Base-by-base conservation (phyloP, 2,329 filamentous ascomycete species). In the Chaetomium sp. region DNA sequence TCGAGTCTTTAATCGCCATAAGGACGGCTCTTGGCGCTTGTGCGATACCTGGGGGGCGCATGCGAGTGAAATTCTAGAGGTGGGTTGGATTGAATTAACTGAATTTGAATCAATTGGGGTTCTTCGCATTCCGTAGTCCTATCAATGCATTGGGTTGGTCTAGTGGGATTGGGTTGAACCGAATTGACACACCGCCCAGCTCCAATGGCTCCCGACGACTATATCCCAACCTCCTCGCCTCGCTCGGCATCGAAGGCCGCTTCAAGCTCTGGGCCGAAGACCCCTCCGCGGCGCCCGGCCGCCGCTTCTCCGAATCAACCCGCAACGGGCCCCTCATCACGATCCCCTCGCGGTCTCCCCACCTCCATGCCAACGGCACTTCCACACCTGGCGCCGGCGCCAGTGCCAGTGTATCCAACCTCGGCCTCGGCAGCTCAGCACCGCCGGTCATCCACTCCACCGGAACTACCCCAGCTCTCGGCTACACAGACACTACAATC, bases 181-280 rank as follows among this genome's bases (percentile, higher is more conserved):
- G 11, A n/a, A 37, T 19, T 19, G 7, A 36, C 6, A n/a, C 42
- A 27, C 32, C 19, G 10, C 42, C 12, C 19, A 92, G 89, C 85
- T 95, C 53, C 89, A 94, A 78, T 97, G 92, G 91, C 88, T 95
- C 55, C 89, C 91, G 1, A 88, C 91, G 0, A 92, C 89, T 94
- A 57, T 94, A 94, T 63, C 90, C 83, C 40, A 85, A 94, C 67
- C 82, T 95, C 65, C 77, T 97, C 63, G 91, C 87, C 55, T 95
- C 88, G 53, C 87, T 96, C 57, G 90, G 89, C 60, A 88, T 92
- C 66, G 92, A 96, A 66, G 89, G 92, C 66, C 86, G 86, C 70
- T 90, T 95, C 76, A 89, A 91, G 69, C 79, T 97, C 61, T 97
- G 92, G 92, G 86, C 88, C 58, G 92, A 96, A 73, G 90, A 96